Conservation (phyloP, 164 flowering plant genomes). For the Aristolochia californica region DNA sequence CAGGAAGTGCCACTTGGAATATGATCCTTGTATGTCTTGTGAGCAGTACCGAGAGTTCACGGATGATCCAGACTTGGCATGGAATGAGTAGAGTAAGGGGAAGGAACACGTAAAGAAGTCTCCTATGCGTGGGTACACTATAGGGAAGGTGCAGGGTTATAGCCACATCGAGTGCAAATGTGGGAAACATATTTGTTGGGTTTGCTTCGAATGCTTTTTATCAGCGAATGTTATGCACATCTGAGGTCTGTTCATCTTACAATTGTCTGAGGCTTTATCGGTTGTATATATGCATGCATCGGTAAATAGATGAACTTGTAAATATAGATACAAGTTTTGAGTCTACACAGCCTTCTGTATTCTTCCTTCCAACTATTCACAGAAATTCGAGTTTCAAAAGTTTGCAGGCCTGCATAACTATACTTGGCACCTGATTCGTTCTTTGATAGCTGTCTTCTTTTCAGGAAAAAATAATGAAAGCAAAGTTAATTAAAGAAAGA, state of each 20-base stretch:
- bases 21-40: constrained; percentile 64
- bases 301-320: too few relatives aligned
- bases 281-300: too few relatives aligned
- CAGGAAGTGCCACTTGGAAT: constrained; percentile 72
- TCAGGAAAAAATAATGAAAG: too few relatives aligned
- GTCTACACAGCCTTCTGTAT: too few relatives aligned
- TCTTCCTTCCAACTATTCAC: too few relatives aligned
- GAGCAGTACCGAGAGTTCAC: constrained; percentile 64
- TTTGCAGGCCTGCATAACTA: too few relatives aligned
- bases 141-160: constrained; percentile 93
- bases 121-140: constrained; percentile 51
- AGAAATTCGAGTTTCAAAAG: too few relatives aligned
- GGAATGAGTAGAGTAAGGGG: constrained; percentile 67
- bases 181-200: constrained; percentile 90
- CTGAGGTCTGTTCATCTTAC: constrained; percentile 49
- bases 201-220: constrained; percentile 44
- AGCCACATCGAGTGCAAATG: constrained; percentile 82
- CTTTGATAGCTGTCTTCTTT: too few relatives aligned
- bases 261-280: background rate
- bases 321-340: too few relatives aligned
- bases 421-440: too few relatives aligned
- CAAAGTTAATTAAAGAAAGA: background rate
- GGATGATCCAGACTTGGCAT: constrained; percentile 73
- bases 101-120: constrained; percentile 75
- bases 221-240: constrained; percentile 67